Percentiles rank a stretch among this genome's conserved stretches.
Evolutionary conservation across 1,139 yeast genomes (phyloP).

Genomic region (Chernovozyma aurita): DNA sequence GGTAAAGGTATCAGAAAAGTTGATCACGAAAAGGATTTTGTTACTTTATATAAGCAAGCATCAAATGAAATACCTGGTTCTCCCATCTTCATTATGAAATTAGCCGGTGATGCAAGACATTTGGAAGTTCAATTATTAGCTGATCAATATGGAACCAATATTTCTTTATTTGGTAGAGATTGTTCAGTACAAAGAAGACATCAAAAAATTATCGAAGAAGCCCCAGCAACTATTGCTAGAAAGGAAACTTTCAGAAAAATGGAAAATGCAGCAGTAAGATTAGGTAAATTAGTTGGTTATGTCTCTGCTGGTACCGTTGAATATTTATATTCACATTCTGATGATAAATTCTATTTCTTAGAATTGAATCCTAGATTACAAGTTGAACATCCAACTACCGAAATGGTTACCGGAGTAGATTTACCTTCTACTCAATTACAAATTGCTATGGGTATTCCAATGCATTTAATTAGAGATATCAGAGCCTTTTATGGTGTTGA

Average conservation of each 20-base stretch:
- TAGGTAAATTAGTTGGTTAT: slow-evolving; percentile 93
- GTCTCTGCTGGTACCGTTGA: slow-evolving; percentile 99
- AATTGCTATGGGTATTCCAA: slow-evolving; percentile 98
- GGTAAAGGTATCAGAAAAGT: slow-evolving; percentile 98
- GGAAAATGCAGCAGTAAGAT: slow-evolving; percentile 96
- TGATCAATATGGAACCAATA: slow-evolving; percentile 93
- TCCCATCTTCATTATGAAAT: slow-evolving; percentile 89
- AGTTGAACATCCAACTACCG: slow-evolving; percentile 99
- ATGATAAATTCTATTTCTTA: slow-evolving; percentile 90
- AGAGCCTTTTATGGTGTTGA: slow-evolving; percentile 92
- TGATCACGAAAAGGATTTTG: slow-evolving; percentile 69
- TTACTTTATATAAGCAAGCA: slow-evolving; percentile 75
- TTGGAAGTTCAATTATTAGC: slow-evolving; percentile 93
- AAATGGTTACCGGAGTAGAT: slow-evolving; percentile 98
- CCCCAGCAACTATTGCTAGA: slow-evolving; percentile 91
- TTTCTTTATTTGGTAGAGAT: slow-evolving; percentile 91
- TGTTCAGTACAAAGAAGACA: slow-evolving; percentile 98
- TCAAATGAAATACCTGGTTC: slow-evolving; percentile 95
- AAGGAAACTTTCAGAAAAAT: slow-evolving; percentile 79
- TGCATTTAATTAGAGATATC: slow-evolving; percentile 90
- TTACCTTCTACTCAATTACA: slow-evolving; percentile 97
- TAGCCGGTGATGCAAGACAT: slow-evolving; percentile 94
- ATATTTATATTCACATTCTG: slow-evolving; percentile 88
- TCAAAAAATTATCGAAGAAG: slow-evolving; percentile 94
- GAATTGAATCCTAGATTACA: slow-evolving; percentile 97